Evolutionary conservation across 1,139 yeast species (phyloP).

Genomic region (Diutina siamensis): DNA sequence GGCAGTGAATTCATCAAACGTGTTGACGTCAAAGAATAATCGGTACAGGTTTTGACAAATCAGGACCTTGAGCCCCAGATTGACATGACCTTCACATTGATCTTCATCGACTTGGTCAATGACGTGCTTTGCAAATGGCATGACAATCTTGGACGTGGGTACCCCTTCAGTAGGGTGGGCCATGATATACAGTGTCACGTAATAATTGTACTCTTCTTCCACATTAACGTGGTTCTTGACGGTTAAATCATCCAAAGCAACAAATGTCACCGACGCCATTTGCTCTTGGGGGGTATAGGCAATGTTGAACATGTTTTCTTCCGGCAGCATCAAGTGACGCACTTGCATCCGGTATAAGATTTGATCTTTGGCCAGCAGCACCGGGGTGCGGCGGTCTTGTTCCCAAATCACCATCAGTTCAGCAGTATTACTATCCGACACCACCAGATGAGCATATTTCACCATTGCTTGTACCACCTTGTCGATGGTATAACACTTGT

Average conservation of each 20-base stretch:
- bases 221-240: conserved; percentile 63
- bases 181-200: conserved; percentile 84
- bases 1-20: conserved; percentile 71
- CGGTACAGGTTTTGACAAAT: conserved; percentile 72
- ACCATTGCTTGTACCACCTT: conserved; percentile 85
- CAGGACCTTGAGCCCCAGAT: conserved; percentile 69
- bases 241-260: conserved; percentile 81
- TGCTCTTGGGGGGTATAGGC: conserved; percentile 46
- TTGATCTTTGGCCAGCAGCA: conserved; percentile 77
- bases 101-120: conserved; percentile 47
- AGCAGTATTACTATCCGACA: conserved; percentile 73
- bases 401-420: conserved; percentile 78
- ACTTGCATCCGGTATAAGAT: conserved; percentile 84
- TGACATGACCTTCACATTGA: conserved; percentile 54
- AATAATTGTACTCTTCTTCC: conserved; percentile 85
- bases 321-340: conserved; percentile 66
- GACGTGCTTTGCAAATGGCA: conserved; percentile 63
- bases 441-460: conserved; percentile 73
- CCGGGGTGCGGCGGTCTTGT: conserved; percentile 51
- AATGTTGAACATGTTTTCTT: conserved; percentile 88
- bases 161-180: conserved; percentile 97
- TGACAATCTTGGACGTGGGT: conserved; percentile 60
- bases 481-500: conserved; percentile 84
- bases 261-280: conserved; percentile 65
- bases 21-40: conserved; percentile 69